These are phyloP conservation scores for Cicer chorassanicum DNA, from an alignment of 306 rosid species.

Conservation along the genomic window DNA sequence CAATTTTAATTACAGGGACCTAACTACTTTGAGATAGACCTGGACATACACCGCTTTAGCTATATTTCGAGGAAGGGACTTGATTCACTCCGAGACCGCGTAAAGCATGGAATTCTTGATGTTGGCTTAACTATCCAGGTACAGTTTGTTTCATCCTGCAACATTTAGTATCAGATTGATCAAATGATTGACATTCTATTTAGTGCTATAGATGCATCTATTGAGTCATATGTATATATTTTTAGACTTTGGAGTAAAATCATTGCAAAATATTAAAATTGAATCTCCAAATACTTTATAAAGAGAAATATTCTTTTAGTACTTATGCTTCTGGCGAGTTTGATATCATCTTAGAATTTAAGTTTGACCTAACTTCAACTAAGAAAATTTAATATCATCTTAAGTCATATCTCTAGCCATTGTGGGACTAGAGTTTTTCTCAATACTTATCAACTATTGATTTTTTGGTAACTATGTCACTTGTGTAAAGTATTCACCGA, in stretches of 20 bases:
- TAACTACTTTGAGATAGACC: slow-evolving; percentile 90
- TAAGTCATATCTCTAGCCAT: neutral
- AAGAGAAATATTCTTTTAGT: too few species aligned
- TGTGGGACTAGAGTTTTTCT: neutral
- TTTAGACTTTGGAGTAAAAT: too few species aligned
- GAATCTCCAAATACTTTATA: too few species aligned
- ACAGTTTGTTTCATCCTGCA: neutral
- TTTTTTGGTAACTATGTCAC: too few species aligned
- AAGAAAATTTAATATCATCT: too few species aligned
- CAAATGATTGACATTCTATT: neutral
- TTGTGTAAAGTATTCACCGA: too few species aligned
- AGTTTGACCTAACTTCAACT: too few species aligned
- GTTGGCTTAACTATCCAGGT: slow-evolving; percentile 95
- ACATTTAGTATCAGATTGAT: slow-evolving; percentile 9
- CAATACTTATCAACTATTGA: neutral
- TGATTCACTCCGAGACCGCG: slow-evolving; percentile 77
- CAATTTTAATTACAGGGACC: slow-evolving; percentile 64
- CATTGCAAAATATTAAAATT: too few species aligned
- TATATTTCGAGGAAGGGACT: slow-evolving; percentile 93
- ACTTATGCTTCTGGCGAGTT: too few species aligned
- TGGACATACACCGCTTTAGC: slow-evolving; percentile 93
- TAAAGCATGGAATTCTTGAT: slow-evolving; percentile 69
- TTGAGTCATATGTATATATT: neutral
- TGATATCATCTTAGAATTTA: too few species aligned
- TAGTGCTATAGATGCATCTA: neutral